These are phyloP conservation scores for Boletus rufocinnamomeus DNA, from an alignment of 768 basidiomycete genomes.

Conservation along the genomic window DNA sequence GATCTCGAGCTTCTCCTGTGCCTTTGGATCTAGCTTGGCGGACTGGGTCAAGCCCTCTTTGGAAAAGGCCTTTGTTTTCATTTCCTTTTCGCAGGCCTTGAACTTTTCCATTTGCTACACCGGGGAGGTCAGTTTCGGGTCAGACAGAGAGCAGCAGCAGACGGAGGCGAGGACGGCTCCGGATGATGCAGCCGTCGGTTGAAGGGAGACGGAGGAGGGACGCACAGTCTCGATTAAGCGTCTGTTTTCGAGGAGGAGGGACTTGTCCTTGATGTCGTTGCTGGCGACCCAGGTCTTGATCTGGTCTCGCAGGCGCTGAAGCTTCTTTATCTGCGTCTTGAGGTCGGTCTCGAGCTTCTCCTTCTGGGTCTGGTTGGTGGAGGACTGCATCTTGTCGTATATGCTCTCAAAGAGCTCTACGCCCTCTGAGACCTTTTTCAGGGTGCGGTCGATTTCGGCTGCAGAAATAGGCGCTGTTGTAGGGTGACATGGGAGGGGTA, in stretches of 20 bases:
- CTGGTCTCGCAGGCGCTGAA: slow-evolving; percentile 81
- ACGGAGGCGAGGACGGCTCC: slow-evolving; percentile 6
- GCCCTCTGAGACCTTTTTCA: slow-evolving; percentile 96
- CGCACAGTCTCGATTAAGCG: slow-evolving; percentile 95
- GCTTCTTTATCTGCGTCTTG: slow-evolving; percentile 98
- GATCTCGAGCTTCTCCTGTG: slow-evolving; percentile 93
- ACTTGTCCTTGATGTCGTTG: slow-evolving; percentile 99
- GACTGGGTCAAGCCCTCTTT: slow-evolving; percentile 97
- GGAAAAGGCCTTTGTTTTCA: slow-evolving; percentile 99
- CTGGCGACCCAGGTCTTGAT: slow-evolving; percentile 96
- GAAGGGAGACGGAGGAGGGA: slow-evolving; percentile 7
- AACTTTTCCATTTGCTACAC: slow-evolving; percentile 99
- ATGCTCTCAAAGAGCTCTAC: slow-evolving; percentile 94
- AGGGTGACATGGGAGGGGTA: not conserved
- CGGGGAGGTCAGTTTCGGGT: slow-evolving; percentile 7
- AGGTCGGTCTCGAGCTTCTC: slow-evolving; percentile 96
- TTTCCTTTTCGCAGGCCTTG: slow-evolving; percentile 99
- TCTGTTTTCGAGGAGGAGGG: slow-evolving; percentile 86
- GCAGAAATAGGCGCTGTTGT: slow-evolving; percentile 8
- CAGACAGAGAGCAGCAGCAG: slow-evolving; percentile 15
- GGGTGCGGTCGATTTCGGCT: slow-evolving; percentile 99
- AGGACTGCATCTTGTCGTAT: slow-evolving; percentile 97
- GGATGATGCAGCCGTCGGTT: not conserved
- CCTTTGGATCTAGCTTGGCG: slow-evolving; percentile 92
- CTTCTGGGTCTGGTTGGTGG: slow-evolving; percentile 96